A percentile compares a stretch with the other conserved stretches of the same genome.
Conservation (phyloP, 2,329 filamentous ascomycete genomes). For the Neodidymelliopsis sp. region DNA sequence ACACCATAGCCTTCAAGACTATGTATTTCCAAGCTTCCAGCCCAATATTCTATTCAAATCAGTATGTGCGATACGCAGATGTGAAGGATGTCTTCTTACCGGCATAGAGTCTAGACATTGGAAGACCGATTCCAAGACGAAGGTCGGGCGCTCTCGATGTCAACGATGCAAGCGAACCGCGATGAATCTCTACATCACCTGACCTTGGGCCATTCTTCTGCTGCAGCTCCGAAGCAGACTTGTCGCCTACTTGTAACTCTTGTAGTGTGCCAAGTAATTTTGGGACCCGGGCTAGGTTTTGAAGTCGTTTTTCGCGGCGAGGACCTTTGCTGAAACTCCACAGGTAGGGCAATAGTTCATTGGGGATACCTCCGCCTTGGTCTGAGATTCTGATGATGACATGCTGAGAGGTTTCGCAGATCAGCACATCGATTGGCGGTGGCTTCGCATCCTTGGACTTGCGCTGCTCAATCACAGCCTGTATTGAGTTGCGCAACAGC, state of each 20-base stretch:
- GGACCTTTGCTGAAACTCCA: slow-evolving; percentile 98
- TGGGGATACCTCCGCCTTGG: slow-evolving; percentile 88
- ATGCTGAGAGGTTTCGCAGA: slow-evolving; percentile 93
- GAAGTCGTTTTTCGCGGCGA: slow-evolving; percentile 75
- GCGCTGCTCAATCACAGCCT: slow-evolving; percentile 84
- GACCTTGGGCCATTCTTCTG: slow-evolving; percentile 31
- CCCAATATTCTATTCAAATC: slow-evolving; percentile 79
- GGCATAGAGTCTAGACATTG: slow-evolving; percentile 91
- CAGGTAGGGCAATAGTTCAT: slow-evolving; percentile 83
- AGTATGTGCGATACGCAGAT: neutral
- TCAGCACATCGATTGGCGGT: slow-evolving; percentile 89
- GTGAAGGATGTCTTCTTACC: slow-evolving; percentile 22
- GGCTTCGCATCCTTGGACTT: slow-evolving; percentile 59
- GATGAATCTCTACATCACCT: slow-evolving; percentile 35
- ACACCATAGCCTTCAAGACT: slow-evolving; percentile 95
- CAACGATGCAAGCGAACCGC: slow-evolving; percentile 78
- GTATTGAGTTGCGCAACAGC: slow-evolving; percentile 91
- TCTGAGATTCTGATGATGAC: slow-evolving; percentile 97
- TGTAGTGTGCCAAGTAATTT: slow-evolving; percentile 93
- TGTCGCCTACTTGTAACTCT: slow-evolving; percentile 67
- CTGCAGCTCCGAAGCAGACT: slow-evolving; percentile 20
- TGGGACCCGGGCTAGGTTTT: slow-evolving; percentile 86
- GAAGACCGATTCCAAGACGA: slow-evolving; percentile 88
- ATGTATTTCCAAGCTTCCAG: slow-evolving; percentile 87
- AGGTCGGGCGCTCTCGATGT: slow-evolving; percentile 85